Conservation (phyloP, 176 grass and related monocot genomes). For the Bonia amplexicaulis region DNA sequence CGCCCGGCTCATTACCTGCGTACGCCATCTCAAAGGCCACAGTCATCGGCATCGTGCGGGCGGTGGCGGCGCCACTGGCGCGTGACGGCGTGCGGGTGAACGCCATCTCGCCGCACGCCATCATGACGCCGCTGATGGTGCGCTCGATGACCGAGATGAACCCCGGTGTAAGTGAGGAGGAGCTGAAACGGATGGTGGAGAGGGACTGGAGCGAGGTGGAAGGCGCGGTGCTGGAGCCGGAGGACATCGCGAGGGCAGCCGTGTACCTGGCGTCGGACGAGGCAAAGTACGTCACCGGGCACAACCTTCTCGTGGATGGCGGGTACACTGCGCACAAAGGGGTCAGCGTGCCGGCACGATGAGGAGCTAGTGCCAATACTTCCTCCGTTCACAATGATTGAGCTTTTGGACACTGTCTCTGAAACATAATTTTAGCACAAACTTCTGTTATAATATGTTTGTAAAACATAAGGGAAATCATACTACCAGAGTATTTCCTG, state of each 20-base stretch:
- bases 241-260: slow-evolving; percentile 7
- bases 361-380: background rate
- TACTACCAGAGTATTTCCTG: too few relatives aligned
- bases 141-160: background rate
- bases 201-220: slow-evolving; percentile 4
- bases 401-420: too few relatives aligned
- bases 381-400: too few relatives aligned
- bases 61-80: background rate
- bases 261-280: slow-evolving; percentile 65
- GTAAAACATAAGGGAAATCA: too few relatives aligned
- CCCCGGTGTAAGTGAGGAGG: background rate
- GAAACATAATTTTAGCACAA: too few relatives aligned
- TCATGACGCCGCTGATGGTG: slow-evolving; percentile 29
- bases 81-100: slow-evolving; percentile 19
- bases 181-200: background rate
- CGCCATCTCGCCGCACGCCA: slow-evolving; percentile 19
- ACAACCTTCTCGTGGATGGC: slow-evolving; percentile 70
- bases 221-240: background rate
- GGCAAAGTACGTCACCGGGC: slow-evolving; percentile 54
- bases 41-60: background rate
- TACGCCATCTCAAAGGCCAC: background rate
- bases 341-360: slow-evolving; percentile 5
- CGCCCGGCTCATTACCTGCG: too few relatives aligned
- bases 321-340: slow-evolving; percentile 37
- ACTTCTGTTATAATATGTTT: too few relatives aligned